A percentile compares a stretch with the other conserved stretches of the same genome.
These are phyloP conservation scores for Rhodotorula sp. DNA, from an alignment of 1,284 basidiomycete species.

Conservation along the genomic window DNA sequence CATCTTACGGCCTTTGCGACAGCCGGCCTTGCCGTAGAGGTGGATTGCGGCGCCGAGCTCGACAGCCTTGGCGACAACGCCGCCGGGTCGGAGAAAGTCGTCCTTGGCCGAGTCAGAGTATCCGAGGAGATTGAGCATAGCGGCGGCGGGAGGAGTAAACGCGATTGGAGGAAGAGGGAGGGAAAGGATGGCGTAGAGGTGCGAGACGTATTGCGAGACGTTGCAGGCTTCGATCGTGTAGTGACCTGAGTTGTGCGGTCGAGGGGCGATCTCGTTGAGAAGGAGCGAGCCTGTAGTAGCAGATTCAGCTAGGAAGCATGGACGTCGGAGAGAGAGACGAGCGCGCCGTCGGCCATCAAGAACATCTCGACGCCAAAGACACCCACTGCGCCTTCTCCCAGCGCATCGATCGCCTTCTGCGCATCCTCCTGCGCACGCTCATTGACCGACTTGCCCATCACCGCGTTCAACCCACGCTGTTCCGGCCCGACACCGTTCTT, in stretches of 20 bases:
- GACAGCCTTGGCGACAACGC: conserved; percentile 56
- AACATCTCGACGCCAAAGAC: conserved; percentile 99
- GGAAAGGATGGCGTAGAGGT: conserved; percentile 90
- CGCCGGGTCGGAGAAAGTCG: conserved; percentile 33
- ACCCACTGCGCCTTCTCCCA: conserved; percentile 74
- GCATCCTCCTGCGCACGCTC: conserved; percentile 70
- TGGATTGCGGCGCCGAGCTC: conserved; percentile 75
- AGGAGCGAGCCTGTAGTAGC: conserved; percentile 65
- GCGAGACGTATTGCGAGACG: conserved; percentile 96
- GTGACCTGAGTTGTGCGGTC: conserved; percentile 98
- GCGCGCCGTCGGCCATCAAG: conserved; percentile 75
- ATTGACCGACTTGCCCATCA: conserved; percentile 45
- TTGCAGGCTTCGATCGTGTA: conserved; percentile 99
- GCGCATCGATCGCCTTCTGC: conserved; percentile 74
- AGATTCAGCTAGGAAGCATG: too few relatives aligned
- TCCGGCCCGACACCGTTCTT: conserved; percentile 20
- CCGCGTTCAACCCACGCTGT: conserved; percentile 23
- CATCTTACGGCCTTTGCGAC: conserved; percentile 92
- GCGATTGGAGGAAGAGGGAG: conserved; percentile 86
- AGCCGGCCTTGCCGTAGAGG: conserved; percentile 89
- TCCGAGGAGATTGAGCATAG: conserved; percentile 95
- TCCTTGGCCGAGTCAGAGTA: conserved; percentile 52
- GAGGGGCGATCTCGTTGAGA: conserved; percentile 98
- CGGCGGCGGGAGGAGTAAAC: conserved; percentile 81
- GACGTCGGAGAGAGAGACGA: conserved; percentile 18